Percentiles rank a stretch among this genome's conserved stretches.
Conservation (phyloP, 2,329 filamentous ascomycete species). For the Fusarium torreyae region DNA sequence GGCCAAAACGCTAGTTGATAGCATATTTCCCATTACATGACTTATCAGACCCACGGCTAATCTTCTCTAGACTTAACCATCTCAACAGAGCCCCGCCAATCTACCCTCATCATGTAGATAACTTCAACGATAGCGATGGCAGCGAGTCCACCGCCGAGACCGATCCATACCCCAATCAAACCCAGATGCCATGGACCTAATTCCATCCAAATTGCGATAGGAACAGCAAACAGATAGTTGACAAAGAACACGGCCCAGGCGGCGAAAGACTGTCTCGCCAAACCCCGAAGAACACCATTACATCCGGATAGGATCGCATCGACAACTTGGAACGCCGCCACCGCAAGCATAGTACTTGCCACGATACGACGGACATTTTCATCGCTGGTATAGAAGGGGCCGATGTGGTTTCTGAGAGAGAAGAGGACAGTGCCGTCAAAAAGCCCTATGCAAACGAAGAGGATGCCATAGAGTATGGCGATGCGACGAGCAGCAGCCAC, state of each 20-base stretch:
- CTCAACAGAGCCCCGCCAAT: conserved; percentile 29
- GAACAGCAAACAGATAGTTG: conserved; percentile 38
- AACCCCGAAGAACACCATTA: conserved; percentile 30
- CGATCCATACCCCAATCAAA: conserved; percentile 33
- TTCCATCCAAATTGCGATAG: conserved; percentile 30
- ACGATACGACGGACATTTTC: conserved; percentile 17
- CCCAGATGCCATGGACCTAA: conserved; percentile 18
- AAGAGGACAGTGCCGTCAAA: conserved; percentile 28
- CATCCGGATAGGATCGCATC: conserved; percentile 34
- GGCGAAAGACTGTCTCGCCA: conserved; percentile 31
- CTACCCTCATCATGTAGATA: conserved; percentile 30
- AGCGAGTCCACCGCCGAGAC: conserved; percentile 21
- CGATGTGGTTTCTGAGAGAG: conserved; percentile 13
- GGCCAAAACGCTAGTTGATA: too few relatives aligned
- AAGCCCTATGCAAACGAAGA: conserved; percentile 22
- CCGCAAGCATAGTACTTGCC: conserved; percentile 15
- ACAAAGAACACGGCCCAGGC: conserved; percentile 35
- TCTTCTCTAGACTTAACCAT: conserved; percentile 29
- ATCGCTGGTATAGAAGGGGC: conserved; percentile 28
- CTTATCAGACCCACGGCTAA: neutral
- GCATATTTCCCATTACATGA: too few relatives aligned
- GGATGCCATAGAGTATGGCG: conserved; percentile 23
- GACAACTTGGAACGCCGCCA: conserved; percentile 23
- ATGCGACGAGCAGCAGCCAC: conserved; percentile 14
- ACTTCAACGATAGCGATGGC: conserved; percentile 22